phyloP scores from a whole-genome alignment of 2,329 filamentous ascomycete genomes.

The Pseudogymnoascus pannorum region DNA sequence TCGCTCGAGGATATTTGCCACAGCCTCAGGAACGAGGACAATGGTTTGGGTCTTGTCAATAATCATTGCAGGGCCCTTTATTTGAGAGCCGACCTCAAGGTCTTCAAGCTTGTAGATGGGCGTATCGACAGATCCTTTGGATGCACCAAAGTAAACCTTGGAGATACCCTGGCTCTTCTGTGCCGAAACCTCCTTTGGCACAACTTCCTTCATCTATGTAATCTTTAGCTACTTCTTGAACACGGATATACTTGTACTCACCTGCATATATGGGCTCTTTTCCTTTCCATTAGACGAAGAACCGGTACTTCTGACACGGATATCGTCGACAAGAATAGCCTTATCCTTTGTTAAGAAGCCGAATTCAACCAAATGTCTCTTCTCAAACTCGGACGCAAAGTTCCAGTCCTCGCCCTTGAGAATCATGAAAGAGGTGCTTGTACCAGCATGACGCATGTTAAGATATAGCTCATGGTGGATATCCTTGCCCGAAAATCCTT shows the following conservation, averaged over 20 bases:
- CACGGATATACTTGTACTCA: neutral
- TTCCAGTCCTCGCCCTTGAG: constrained; percentile 67
- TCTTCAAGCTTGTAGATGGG: constrained; percentile 73
- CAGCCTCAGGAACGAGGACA: constrained; percentile 70
- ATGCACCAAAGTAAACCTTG: neutral
- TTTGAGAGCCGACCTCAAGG: constrained; percentile 61
- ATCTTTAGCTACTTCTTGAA: constrained; percentile 29
- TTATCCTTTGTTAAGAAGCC: constrained; percentile 76
- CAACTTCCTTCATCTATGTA: constrained; percentile 30
- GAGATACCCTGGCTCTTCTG: neutral
- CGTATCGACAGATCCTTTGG: constrained; percentile 35
- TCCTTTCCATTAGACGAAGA: constrained; percentile 77
- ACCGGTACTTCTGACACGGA: constrained; percentile 76
- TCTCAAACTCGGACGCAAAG: constrained; percentile 73
- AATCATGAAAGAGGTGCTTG: constrained; percentile 83
- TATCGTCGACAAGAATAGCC: constrained; percentile 81
- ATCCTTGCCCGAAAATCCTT: constrained; percentile 67
- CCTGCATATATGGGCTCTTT: constrained; percentile 15
- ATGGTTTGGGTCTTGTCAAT: constrained; percentile 86
- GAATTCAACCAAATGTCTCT: constrained; percentile 83
- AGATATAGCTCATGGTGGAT: constrained; percentile 87
- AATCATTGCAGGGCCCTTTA: constrained; percentile 75
- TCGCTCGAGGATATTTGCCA: constrained; percentile 64
- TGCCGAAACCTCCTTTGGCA: neutral
- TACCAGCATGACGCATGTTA: constrained; percentile 84